These are phyloP conservation scores for Fonsecaea multimorphosa DNA, from an alignment of 2,329 filamentous ascomycete genomes.

Conservation along the genomic window DNA sequence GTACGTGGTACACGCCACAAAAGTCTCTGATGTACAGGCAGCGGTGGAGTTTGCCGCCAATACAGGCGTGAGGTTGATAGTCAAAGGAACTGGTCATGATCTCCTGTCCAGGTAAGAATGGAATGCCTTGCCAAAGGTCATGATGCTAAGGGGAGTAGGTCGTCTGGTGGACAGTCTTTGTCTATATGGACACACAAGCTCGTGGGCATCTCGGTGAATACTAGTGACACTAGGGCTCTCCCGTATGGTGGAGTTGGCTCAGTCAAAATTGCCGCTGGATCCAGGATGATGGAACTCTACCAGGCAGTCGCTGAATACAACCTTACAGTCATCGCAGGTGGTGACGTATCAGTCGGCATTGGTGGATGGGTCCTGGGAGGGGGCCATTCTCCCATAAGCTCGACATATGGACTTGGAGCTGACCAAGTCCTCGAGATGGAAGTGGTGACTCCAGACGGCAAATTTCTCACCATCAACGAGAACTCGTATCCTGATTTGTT, in stretches of 20 bases:
- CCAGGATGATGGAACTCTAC: neutral
- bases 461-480: constrained; percentile 50
- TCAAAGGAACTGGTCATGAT: constrained; percentile 65
- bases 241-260: constrained; percentile 3
- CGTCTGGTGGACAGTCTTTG: constrained; percentile 36
- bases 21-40: constrained; percentile 44
- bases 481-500: constrained; percentile 55
- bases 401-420: constrained; percentile 57
- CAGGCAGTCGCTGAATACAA: constrained; percentile 50
- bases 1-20: constrained; percentile 46
- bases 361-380: constrained; percentile 57
- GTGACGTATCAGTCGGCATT: constrained; percentile 34
- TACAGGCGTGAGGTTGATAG: constrained; percentile 50
- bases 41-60: constrained; percentile 47
- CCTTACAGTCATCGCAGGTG: constrained; percentile 29
- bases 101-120: constrained; percentile 28
- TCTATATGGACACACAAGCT: constrained; percentile 9
- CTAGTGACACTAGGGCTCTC: neutral
- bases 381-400: constrained; percentile 61
- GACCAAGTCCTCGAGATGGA: constrained; percentile 58
- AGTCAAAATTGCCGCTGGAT: neutral
- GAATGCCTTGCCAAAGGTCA: neutral
- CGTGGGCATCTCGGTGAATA: constrained; percentile 1
- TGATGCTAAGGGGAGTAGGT: constrained; percentile 15
- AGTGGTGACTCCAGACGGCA: constrained; percentile 56